phyloP scores from a whole-genome alignment of 768 basidiomycete species.

The Artomyces pyxidatus region DNA sequence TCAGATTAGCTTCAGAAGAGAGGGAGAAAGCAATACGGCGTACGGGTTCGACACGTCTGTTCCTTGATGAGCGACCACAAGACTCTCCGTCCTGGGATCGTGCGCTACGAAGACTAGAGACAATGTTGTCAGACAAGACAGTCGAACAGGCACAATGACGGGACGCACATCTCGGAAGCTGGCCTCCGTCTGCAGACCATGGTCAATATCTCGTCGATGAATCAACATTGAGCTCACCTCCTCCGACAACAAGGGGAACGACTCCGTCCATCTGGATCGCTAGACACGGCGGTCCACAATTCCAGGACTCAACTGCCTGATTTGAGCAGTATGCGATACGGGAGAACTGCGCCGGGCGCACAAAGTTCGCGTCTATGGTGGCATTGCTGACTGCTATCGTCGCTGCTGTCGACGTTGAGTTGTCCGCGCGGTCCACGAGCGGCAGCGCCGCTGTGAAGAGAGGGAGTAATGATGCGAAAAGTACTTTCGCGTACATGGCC shows the following conservation, averaged over 20 bases:
- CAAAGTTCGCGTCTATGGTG: constrained; percentile 1
- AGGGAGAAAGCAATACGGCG: too few relatives aligned
- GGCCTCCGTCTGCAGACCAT: constrained; percentile 20
- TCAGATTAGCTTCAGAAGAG: neutral
- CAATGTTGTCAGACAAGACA: neutral
- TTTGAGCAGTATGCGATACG: constrained; percentile 32
- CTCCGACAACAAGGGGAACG: constrained; percentile 24
- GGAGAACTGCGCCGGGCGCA: constrained; percentile 28
- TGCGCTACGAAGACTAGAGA: constrained; percentile 30
- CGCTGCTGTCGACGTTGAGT: neutral
- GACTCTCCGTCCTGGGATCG: constrained; percentile 23
- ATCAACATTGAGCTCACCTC: constrained; percentile 23
- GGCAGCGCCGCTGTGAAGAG: neutral
- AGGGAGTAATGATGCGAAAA: neutral
- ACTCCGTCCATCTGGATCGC: constrained; percentile 20
- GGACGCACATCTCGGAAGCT: constrained; percentile 24
- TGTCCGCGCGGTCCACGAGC: neutral
- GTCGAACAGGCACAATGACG: neutral
- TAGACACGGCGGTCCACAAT: constrained; percentile 29
- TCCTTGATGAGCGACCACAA: constrained; percentile 37
- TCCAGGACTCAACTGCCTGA: constrained; percentile 24
- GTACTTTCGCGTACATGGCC: too few relatives aligned
- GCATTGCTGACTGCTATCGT: neutral
- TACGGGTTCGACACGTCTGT: constrained; percentile 28
- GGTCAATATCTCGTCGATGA: neutral